phyloP scores from a whole-genome alignment of 306 rosid species.

The Cucurbita ficifolia region DNA sequence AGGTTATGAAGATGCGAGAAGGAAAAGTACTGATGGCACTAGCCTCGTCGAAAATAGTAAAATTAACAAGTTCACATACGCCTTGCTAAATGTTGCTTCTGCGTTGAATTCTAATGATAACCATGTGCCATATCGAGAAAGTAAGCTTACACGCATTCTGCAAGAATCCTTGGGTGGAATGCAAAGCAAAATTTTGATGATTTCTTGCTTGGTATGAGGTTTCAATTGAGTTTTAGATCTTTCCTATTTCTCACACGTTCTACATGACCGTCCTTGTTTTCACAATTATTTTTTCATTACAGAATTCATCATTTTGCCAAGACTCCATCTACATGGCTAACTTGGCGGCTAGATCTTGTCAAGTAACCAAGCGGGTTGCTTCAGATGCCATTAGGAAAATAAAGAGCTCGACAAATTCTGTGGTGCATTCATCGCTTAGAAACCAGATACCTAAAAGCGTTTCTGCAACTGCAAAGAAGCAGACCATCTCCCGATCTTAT shows the following conservation, averaged over 20 bases:
- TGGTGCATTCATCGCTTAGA: slow-evolving; percentile 22
- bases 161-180: slow-evolving; percentile 64
- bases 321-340: slow-evolving; percentile 60
- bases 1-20: slow-evolving; percentile 79
- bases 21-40: slow-evolving; percentile 27
- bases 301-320: slow-evolving; percentile 73
- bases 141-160: slow-evolving; percentile 74
- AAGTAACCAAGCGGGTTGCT: slow-evolving; percentile 11
- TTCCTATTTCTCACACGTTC: background rate
- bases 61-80: slow-evolving; percentile 59
- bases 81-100: slow-evolving; percentile 47
- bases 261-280: background rate
- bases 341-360: slow-evolving; percentile 62
- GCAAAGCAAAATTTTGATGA: slow-evolving; percentile 37
- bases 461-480: slow-evolving; percentile 27
- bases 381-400: slow-evolving; percentile 23
- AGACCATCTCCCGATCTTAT: slow-evolving; percentile 16
- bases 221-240: background rate
- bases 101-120: slow-evolving; percentile 44
- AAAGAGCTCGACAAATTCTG: slow-evolving; percentile 18
- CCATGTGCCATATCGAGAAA: slow-evolving; percentile 74
- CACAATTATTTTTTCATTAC: background rate
- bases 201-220: slow-evolving; percentile 60
- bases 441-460: slow-evolving; percentile 25
- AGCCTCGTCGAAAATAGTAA: slow-evolving; percentile 38